Base-by-base conservation (phyloP, 2,329 filamentous ascomycete genomes). In the Emmonsiellopsis sp. region DNA sequence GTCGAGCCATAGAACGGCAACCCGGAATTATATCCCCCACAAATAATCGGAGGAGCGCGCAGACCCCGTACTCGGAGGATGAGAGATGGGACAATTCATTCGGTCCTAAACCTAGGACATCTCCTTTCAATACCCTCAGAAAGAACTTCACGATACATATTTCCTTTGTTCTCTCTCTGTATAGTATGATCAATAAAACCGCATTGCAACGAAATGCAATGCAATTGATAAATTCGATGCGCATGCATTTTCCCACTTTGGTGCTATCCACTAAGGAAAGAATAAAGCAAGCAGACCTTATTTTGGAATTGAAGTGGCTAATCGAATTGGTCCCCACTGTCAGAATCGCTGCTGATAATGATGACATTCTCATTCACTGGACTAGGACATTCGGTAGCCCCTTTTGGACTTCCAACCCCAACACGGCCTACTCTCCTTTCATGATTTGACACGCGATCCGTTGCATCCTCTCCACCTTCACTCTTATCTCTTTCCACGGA, bases 111-210 rank as follows among this genome's bases (percentile, higher is more conserved):
- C 10, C 21, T 36, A 11, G 36, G 17, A 9, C 14, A 42, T 10
- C 33, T 32, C 42, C 27, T 27, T 27, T 37, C 31, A 42, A 33
- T 49, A 49, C 37, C 48, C 34, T 11, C 42, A 45, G 10, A 53
- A 34, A 53, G 49, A 53, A 14, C 32, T 44, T 50, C 39, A 49
- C 40, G 21, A 50, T 36, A 21, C 32, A 50, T 13, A 44, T 50
- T 50, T 49, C 44, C 37, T 49, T 53, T 49, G 45, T 49, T 32
- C 40, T 37, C 14, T 5, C 11, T 13, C 17, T 49, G n/a, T 49
- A 49, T 27, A 48, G 8, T 49, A 49, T 39, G 34, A 49, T n/a
- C 32, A 11, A 47, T 17, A 48, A 13, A 27, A 13, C 6, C 8
- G 17, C 8, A 39, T 37, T n/a, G 11, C 11, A 36, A 14, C 4